Evolutionary conservation across 495 filamentous ascomycete genomes (phyloP), one percentile per base, ranked within the genome.

Genomic region (Filosporella fistucella): DNA sequence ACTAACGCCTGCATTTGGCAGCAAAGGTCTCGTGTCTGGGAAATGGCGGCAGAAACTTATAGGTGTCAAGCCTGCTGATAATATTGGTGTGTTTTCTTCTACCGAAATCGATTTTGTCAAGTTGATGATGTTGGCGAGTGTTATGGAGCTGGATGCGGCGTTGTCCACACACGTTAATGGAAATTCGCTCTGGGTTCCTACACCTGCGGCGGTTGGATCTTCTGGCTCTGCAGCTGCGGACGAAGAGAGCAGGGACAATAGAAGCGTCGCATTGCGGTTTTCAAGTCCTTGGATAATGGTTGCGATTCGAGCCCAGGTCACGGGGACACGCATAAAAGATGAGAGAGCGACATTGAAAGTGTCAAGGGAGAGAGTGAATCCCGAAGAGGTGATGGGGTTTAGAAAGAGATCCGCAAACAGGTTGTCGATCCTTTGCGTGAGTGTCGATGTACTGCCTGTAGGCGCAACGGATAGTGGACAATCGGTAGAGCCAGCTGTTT

Each of bases 131-230:
- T 45, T 5, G 4, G 18, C 8, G 18, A 45, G 10, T 2, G 42
- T 45, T 20, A 45, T 32, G 10, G 11, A 16, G 22, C 26, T 14
- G 7, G 25, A 33, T 13, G 42, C 14, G 7, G 42, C 42, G 26
- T 45, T 45, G 28, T 45, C 42, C 3, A 45, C 4, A 16, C 42
- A 45, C 9, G 24, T 25, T 12, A 45, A 28, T 14, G 42, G 42
- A 25, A 4, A 45, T 17, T 10, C 26, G 28, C 28, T 45, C 42
- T 32, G 16, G 2, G 26, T 33, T 16, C 42, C 42, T 5, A 22
- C 20, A 5, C 12, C 42, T 5, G 42, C 11, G 3, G 26, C 42
- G n/a, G 3, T 16, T 8, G 22, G 4, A 22, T 45, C 28, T 12
- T 24, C 16, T 4, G 42, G 42, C 14, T 45, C 18, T 12, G 6